A percentile compares a stretch with the other conserved stretches of the same genome.
phyloP scores from a whole-genome alignment of 1,284 basidiomycete genomes.

The Hemileia vastatrix region DNA sequence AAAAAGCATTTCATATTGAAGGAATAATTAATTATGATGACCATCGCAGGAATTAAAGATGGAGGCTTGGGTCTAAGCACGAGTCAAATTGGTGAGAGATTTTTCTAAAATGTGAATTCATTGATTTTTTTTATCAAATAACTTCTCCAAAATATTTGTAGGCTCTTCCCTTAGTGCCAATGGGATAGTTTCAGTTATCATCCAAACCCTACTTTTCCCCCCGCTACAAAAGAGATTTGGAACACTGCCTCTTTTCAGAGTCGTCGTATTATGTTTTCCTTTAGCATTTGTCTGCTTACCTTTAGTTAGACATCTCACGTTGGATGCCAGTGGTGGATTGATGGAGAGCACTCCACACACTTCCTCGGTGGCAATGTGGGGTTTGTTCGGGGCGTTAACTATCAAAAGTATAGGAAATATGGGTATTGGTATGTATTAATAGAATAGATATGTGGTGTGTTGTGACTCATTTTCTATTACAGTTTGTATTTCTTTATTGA shows the following conservation, averaged over 20 bases:
- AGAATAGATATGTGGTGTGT: background rate
- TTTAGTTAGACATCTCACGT: background rate
- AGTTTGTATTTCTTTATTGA: conserved; percentile 11
- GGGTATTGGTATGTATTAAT: conserved; percentile 6
- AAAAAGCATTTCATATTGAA: background rate
- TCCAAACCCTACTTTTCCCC: conserved; percentile 10
- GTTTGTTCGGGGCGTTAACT: conserved; percentile 3
- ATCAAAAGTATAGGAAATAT: conserved; percentile 12
- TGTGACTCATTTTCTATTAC: background rate
- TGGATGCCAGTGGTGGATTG: background rate
- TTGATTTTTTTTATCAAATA: background rate
- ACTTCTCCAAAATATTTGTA: background rate
- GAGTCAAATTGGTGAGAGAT: conserved; percentile 6
- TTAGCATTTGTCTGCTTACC: conserved; percentile 4
- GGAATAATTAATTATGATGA: background rate
- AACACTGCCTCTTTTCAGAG: conserved; percentile 7
- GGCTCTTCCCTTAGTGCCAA: conserved; percentile 15
- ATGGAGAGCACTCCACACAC: background rate
- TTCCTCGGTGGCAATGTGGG: background rate
- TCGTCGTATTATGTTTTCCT: conserved; percentile 2
- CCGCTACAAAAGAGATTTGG: conserved; percentile 10
- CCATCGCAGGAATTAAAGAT: conserved; percentile 10
- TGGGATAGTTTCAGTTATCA: conserved; percentile 4
- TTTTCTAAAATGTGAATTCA: background rate
- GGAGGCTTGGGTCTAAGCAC: conserved; percentile 15